A percentile compares a stretch with the other conserved stretches of the same genome.
These are phyloP conservation scores for Neonectria hederae DNA, from an alignment of 2,329 filamentous ascomycete species.

Conservation along the genomic window DNA sequence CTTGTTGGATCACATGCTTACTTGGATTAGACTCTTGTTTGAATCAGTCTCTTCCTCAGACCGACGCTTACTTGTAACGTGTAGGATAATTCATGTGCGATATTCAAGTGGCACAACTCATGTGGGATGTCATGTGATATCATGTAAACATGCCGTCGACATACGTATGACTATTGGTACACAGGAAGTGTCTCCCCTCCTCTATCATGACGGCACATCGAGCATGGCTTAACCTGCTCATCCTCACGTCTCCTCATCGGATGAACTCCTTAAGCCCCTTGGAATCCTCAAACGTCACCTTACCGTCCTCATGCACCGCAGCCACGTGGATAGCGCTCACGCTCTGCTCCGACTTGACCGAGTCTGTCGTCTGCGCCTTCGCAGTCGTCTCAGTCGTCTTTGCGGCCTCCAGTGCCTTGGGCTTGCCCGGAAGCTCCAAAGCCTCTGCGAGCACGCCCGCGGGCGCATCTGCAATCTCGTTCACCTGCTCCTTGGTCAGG, in stretches of 20 bases:
- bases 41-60: too few species aligned
- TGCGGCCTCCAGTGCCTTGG: conserved; percentile 34
- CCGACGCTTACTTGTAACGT: too few species aligned
- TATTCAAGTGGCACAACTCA: background rate
- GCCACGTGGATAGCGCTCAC: conserved; percentile 62
- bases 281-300: conserved; percentile 71
- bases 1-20: too few species aligned
- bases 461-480: conserved; percentile 87
- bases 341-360: conserved; percentile 32
- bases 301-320: conserved; percentile 67
- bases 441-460: conserved; percentile 74
- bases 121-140: conserved; percentile 5
- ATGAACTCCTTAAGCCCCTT: conserved; percentile 67
- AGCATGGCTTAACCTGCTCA: conserved; percentile 3
- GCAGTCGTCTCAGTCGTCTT: conserved; percentile 18
- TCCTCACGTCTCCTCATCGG: conserved; percentile 41
- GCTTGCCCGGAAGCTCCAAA: conserved; percentile 57
- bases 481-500: conserved; percentile 80
- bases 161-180: conserved; percentile 23
- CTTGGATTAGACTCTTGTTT: too few species aligned
- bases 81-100: conserved; percentile 3
- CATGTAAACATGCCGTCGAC: conserved; percentile 10
- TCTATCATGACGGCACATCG: conserved; percentile 20
- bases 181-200: conserved; percentile 16
- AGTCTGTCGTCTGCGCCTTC: background rate